A percentile compares a stretch with the other conserved stretches of the same genome.
phyloP scores from a whole-genome alignment of 2,329 filamentous ascomycete species.

The Paracoccidioides brasiliensis region DNA sequence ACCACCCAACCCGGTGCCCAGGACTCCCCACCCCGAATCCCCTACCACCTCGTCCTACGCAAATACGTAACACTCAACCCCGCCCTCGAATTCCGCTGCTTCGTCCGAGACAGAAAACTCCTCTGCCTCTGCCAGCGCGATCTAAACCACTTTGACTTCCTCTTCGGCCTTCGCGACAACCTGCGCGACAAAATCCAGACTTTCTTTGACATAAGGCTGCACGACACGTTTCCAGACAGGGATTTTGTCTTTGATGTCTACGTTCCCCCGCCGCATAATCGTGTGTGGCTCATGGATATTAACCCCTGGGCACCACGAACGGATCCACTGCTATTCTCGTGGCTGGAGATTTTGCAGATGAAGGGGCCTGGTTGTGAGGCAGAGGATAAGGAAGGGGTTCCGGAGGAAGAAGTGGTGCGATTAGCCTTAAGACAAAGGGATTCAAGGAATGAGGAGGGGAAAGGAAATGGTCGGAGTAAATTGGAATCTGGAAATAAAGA shows the following conservation, averaged over 20 bases:
- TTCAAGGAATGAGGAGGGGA: slow-evolving; percentile 12
- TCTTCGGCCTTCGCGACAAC: slow-evolving; percentile 52
- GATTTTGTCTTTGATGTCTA: slow-evolving; percentile 90
- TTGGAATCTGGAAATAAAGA: slow-evolving; percentile 3
- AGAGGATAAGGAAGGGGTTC: not conserved
- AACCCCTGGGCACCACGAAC: slow-evolving; percentile 89
- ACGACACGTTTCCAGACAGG: slow-evolving; percentile 67
- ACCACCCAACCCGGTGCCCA: too few relatives aligned
- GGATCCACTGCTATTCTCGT: slow-evolving; percentile 78
- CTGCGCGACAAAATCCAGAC: slow-evolving; percentile 56
- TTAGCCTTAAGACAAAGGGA: not conserved
- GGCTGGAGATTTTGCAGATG: slow-evolving; percentile 71
- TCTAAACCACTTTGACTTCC: slow-evolving; percentile 78
- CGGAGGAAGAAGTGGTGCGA: not conserved
- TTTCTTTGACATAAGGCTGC: slow-evolving; percentile 64
- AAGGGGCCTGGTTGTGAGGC: slow-evolving; percentile 23
- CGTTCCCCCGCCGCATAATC: slow-evolving; percentile 60
- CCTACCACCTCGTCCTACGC: slow-evolving; percentile 70
- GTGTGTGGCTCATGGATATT: slow-evolving; percentile 79
- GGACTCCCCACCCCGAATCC: slow-evolving; percentile 34
- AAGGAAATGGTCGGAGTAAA: not conserved
- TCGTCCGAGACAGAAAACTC: slow-evolving; percentile 69
- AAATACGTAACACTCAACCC: slow-evolving; percentile 83
- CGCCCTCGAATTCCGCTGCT: slow-evolving; percentile 87
- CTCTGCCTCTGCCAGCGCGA: slow-evolving; percentile 81